Conservation (phyloP, 352 stramenopile genomes). For the Globisporangium camurandrum region DNA sequence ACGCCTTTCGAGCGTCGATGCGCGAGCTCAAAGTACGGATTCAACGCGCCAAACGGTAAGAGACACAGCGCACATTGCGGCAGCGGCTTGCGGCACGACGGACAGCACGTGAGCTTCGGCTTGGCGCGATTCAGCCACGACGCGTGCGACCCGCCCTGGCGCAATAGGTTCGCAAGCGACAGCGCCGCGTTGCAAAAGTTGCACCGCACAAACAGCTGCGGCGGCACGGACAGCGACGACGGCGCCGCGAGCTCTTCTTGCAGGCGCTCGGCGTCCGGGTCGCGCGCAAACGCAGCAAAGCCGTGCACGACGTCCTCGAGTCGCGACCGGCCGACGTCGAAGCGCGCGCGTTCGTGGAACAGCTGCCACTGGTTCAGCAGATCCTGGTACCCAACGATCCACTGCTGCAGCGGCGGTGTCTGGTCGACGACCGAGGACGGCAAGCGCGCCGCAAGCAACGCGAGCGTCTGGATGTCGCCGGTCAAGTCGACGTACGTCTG, state of each 20-base stretch:
- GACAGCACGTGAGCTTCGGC: conserved; percentile 87
- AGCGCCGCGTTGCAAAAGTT: conserved; percentile 92
- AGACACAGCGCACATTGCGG: conserved; percentile 91
- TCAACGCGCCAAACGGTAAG: conserved; percentile 89
- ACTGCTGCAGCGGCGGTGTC: conserved; percentile 59
- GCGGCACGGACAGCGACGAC: conserved; percentile 47
- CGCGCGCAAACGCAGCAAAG: conserved; percentile 49
- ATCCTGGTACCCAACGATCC: conserved; percentile 89
- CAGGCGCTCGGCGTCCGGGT: conserved; percentile 37
- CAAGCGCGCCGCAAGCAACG: conserved; percentile 69
- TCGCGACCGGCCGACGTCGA: conserved; percentile 89
- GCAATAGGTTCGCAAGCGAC: conserved; percentile 82
- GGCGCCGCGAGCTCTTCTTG: conserved; percentile 34
- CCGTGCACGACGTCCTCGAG: conserved; percentile 81
- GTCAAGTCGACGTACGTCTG: conserved; percentile 88
- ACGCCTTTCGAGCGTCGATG: conserved; percentile 64
- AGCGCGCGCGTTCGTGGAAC: conserved; percentile 88
- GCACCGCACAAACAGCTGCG: conserved; percentile 91
- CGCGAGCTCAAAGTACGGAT: conserved; percentile 94
- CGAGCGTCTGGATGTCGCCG: conserved; percentile 90
- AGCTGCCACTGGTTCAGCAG: conserved; percentile 93
- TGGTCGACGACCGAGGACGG: conserved; percentile 52
- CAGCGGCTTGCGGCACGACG: conserved; percentile 90
- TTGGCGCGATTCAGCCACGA: conserved; percentile 86
- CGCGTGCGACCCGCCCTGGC: conserved; percentile 85